Base-by-base conservation (phyloP, 495 filamentous ascomycete genomes). In the Amphirosellinia nigrospora region DNA sequence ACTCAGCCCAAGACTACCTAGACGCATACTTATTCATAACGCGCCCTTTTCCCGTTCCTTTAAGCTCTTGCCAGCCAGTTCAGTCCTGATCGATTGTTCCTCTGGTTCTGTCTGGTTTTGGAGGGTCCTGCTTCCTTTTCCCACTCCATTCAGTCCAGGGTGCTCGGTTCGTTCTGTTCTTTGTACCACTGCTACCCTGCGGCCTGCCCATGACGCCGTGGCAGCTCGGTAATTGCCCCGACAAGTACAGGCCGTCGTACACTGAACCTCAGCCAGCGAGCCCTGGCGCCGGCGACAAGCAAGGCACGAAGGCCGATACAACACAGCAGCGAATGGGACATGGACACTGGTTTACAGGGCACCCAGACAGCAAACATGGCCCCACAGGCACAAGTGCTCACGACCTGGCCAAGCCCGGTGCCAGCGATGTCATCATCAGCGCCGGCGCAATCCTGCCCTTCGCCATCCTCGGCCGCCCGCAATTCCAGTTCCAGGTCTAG, bases 371-470 rank as follows among this genome's bases (percentile, higher is more conserved):
- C 36, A 6, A 10, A 50, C 48, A 66, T 58, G 50, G 50, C 64
- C 50, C 48, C 64, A 66, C 64, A 41, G n/a, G 50, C 64, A 13
- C 48, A 41, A 32, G 46, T 32, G 36, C 38, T 66, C 45, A 5
- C 50, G 36, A 56, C 23, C 21, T 13, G 16, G 56, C 55, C n/a
- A n/a, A n/a, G n/a, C n/a, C n/a, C 41, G 56, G 43, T 34, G 56
- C 23, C 45, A 39, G 34, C 53, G 30, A 68, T 68, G 66, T 58
- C 55, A 50, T 68, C 34, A 60, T 60, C 64, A 39, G 21, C 48
- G 13, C 46, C 63, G 46, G 34, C 34, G 15, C 9, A 10, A 53
- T 39, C 45, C 63, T 66, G 16, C 53, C 23, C 52, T 0, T 45
- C 58, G 26, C 43, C 41, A 46, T 19, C 55, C 43, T 23, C 58